These are phyloP conservation scores for Citrus trifoliata DNA, from an alignment of 345 rosid genomes.

Conservation along the genomic window DNA sequence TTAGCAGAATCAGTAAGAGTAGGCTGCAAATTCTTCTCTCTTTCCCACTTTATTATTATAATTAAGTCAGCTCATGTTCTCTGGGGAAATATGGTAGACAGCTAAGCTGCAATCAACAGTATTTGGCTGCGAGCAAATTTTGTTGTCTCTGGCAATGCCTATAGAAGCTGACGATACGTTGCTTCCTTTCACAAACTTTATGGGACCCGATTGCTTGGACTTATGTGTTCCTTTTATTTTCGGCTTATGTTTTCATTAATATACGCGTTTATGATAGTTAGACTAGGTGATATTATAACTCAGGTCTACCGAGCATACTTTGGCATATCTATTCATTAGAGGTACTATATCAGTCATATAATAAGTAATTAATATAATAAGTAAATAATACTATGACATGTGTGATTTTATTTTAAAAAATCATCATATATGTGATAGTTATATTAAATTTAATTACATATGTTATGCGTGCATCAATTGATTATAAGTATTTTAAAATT, in stretches of 20 bases:
- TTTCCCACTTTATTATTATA: background rate
- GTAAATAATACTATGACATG: rapidly evolving
- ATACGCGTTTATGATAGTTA: background rate
- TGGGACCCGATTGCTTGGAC: background rate
- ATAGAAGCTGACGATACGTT: background rate
- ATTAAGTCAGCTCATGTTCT: background rate
- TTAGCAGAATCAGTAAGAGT: background rate
- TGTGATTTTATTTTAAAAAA: too few species aligned
- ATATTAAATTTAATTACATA: too few species aligned
- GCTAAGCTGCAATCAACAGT: background rate
- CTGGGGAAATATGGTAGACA: background rate
- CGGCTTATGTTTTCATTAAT: background rate
- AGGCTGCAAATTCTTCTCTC: background rate
- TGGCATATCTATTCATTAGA: too few species aligned
- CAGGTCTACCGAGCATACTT: background rate
- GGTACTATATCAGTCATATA: rapidly evolving
- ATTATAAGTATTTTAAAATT: rapidly evolving
- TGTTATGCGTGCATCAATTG: too few species aligned
- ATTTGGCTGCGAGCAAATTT: background rate
- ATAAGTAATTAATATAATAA: rapidly evolving
- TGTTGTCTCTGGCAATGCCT: background rate
- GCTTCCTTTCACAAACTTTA: background rate
- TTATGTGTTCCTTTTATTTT: background rate
- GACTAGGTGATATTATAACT: background rate
- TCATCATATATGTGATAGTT: rapidly evolving